These are phyloP conservation scores for Coniochaeta pulveracea DNA, from an alignment of 2,329 filamentous ascomycete species.

Conservation along the genomic window DNA sequence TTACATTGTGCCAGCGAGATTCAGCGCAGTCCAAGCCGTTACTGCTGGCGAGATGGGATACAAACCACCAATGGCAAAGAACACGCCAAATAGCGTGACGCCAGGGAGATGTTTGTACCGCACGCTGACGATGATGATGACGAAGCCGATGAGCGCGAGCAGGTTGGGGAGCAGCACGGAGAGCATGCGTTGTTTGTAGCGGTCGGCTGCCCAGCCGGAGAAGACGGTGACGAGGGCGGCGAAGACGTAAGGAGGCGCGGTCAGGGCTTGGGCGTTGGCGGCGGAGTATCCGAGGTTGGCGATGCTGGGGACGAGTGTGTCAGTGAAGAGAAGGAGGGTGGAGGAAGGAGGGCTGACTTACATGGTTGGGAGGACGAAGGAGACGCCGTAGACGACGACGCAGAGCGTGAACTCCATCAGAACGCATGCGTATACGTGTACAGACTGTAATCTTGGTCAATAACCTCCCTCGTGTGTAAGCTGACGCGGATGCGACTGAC, in stretches of 20 bases:
- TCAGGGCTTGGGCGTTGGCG: constrained; percentile 16
- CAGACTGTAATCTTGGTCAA: too few relatives aligned
- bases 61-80: constrained; percentile 13
- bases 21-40: constrained; percentile 7
- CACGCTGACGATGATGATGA: constrained; percentile 12
- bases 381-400: too few relatives aligned
- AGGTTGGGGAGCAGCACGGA: constrained; percentile 12
- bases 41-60: constrained; percentile 8
- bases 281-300: constrained; percentile 16
- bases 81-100: constrained; percentile 13
- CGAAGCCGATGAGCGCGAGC: constrained; percentile 11
- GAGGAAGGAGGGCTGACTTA: too few relatives aligned
- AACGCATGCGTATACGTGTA: too few relatives aligned
- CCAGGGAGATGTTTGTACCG: constrained; percentile 10
- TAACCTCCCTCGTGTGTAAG: too few relatives aligned
- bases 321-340: too few relatives aligned
- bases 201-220: neutral
- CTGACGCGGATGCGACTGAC: too few relatives aligned
- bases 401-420: too few relatives aligned
- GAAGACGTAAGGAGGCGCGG: constrained; percentile 26
- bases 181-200: constrained; percentile 7
- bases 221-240: constrained; percentile 19
- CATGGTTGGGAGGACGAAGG: too few relatives aligned
- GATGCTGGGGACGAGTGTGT: constrained; percentile 18
- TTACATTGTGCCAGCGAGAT: too few relatives aligned